Base-by-base conservation (phyloP, 208 protist species). In the Leishmania gerbilli region DNA sequence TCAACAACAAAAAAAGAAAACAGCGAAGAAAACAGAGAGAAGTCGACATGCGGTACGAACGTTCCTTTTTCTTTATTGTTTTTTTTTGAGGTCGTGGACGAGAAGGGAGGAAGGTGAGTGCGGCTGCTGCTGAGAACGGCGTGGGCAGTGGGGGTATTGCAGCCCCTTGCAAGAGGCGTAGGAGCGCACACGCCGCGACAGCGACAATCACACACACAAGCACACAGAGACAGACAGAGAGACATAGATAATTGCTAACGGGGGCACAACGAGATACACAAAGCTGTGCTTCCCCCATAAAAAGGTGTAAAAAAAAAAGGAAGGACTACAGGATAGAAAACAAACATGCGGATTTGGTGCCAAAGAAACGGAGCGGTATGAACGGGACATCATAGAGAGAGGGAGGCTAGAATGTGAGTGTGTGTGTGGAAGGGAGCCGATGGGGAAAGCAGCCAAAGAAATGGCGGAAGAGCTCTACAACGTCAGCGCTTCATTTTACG, bases 181-280 rank as follows among this genome's bases (percentile, higher is more conserved):
- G 11, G 51, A 58, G 24, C n/a, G 8, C 21, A 58, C 51, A 40
- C 72, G 62, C 72, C 60, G 51, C 72, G 21, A 24, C 72, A 31
- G 51, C 15, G 8, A 62, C 72, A 24, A 62, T 76, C 51, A 62
- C 45, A 13, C 31, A 24, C n/a, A 15, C n/a, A 17, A 27, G 37
- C 53, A 31, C n/a, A 5, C 24, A 76, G 5, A 62, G 19, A 62
- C 34, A 62, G 34, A 34, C 60, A 62, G 24, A 82, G 53, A 67
- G 53, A 76, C 58, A 84, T 37, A 74, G 65, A 78, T 60, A 34
- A 58, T 51, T 71, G 77, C 76, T 81, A 86, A 55, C 74, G 84
- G 19, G 74, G 53, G 79, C 74, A 81, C 79, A 76, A 81, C 49
- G 67, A 86, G 74, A 82, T 49, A 56, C 62, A 80, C n/a, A 79